Percentiles rank a stretch among this genome's conserved stretches.
These are phyloP conservation scores for Leccinum disarticulatum DNA, from an alignment of 768 basidiomycete species.

Conservation along the genomic window DNA sequence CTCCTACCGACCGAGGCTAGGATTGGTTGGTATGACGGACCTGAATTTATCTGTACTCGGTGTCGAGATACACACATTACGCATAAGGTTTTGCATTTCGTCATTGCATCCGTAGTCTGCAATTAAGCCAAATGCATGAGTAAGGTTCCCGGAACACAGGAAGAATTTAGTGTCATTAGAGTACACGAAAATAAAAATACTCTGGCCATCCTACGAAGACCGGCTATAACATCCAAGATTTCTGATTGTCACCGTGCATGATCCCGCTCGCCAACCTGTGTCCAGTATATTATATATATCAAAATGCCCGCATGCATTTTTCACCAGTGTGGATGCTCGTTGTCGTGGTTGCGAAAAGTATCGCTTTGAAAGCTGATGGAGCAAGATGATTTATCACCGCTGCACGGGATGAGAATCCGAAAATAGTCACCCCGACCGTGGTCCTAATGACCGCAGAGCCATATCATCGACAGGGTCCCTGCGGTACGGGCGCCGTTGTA, in stretches of 20 bases:
- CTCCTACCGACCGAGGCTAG: slow-evolving; percentile 2
- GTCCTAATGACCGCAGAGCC: slow-evolving; percentile 49
- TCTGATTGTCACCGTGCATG: background rate
- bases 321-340: slow-evolving; percentile 7
- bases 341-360: slow-evolving; percentile 7
- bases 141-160: slow-evolving; percentile 14
- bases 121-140: slow-evolving; percentile 29
- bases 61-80: slow-evolving; percentile 15
- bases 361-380: slow-evolving; percentile 17
- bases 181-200: slow-evolving; percentile 14
- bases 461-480: slow-evolving; percentile 64
- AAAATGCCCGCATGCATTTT: slow-evolving; percentile 1
- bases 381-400: slow-evolving; percentile 23
- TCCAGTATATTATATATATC: background rate
- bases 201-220: background rate
- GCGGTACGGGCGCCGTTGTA: slow-evolving; percentile 58
- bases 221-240: background rate
- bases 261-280: background rate
- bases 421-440: slow-evolving; percentile 38
- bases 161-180: slow-evolving; percentile 14
- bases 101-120: slow-evolving; percentile 10
- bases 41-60: slow-evolving; percentile 30
- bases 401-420: slow-evolving; percentile 13
- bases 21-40: slow-evolving; percentile 9
- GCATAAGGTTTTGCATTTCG: slow-evolving; percentile 18